A percentile compares a stretch with the other conserved stretches of the same genome.
These are phyloP conservation scores for Wickerhamiella bombiphila DNA, from an alignment of 805 yeast genomes.

Conservation along the genomic window DNA sequence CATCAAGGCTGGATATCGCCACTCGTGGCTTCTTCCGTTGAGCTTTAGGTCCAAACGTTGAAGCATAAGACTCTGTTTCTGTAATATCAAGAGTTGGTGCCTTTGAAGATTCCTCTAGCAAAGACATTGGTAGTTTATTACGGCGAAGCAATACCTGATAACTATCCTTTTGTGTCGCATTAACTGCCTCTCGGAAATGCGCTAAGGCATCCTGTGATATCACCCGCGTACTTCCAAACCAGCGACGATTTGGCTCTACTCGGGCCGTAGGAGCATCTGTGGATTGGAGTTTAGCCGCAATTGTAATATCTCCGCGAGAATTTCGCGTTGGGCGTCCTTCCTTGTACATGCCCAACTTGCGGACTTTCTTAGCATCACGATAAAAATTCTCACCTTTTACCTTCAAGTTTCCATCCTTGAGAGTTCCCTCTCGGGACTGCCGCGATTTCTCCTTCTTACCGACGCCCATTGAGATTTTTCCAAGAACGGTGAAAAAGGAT, in stretches of 20 bases:
- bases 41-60: slow-evolving; percentile 87
- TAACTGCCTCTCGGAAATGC: slow-evolving; percentile 89
- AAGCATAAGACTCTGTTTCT: slow-evolving; percentile 72
- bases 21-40: slow-evolving; percentile 83
- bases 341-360: slow-evolving; percentile 83
- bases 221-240: slow-evolving; percentile 97
- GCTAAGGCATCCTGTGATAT: slow-evolving; percentile 91
- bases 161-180: slow-evolving; percentile 64
- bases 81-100: slow-evolving; percentile 67
- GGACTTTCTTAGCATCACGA: slow-evolving; percentile 79
- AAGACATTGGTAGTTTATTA: slow-evolving; percentile 90
- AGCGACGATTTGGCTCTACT: slow-evolving; percentile 88
- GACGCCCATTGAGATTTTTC: slow-evolving; percentile 53
- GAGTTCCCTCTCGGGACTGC: slow-evolving; percentile 64
- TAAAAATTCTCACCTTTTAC: slow-evolving; percentile 96
- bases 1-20: slow-evolving; percentile 65
- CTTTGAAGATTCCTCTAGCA: slow-evolving; percentile 66
- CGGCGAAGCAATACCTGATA: slow-evolving; percentile 79
- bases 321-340: slow-evolving; percentile 78
- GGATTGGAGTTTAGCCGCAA: slow-evolving; percentile 79
- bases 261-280: slow-evolving; percentile 81
- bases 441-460: slow-evolving; percentile 84
- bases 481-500: neutral
- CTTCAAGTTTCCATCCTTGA: slow-evolving; percentile 78
- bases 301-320: slow-evolving; percentile 71